These are phyloP conservation scores for Areca catechu DNA, from an alignment of 176 grass and related monocot species.

Conservation along the genomic window DNA sequence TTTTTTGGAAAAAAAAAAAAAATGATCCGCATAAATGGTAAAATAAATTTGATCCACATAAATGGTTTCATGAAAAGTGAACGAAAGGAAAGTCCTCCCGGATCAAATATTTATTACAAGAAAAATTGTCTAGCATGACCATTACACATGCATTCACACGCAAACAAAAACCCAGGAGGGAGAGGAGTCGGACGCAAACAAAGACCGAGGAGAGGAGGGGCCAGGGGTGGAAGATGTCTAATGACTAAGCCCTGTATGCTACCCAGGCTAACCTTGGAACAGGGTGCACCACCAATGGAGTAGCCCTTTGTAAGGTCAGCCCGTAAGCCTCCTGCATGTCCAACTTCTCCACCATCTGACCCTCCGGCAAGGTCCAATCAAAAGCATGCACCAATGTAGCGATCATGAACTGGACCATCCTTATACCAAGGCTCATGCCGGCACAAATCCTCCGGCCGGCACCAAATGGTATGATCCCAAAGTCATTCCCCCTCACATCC, in stretches of 20 bases:
- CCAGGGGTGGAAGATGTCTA: no score
- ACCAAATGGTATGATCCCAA: conserved; percentile 50
- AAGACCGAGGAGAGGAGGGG: no score
- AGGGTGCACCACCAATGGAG: conserved; percentile 25
- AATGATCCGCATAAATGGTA: no score
- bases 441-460: conserved; percentile 55
- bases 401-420: conserved; percentile 42
- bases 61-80: no score
- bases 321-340: conserved; percentile 60
- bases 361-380: conserved; percentile 32
- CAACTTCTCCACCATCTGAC: conserved; percentile 21
- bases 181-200: no score
- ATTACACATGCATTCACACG: no score
- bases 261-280: conserved; percentile 27
- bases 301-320: conserved; percentile 36
- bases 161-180: no score
- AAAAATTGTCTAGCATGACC: no score
- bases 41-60: no score
- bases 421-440: conserved; percentile 40
- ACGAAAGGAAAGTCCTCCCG: no score
- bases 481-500: conserved; percentile 37
- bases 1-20: no score
- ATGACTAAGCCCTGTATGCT: conserved; percentile 5
- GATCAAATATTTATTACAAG: no score
- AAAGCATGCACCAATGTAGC: conserved; percentile 44